Percentiles rank a stretch among this genome's conserved stretches.
These are phyloP conservation scores for Mortierella alpina DNA, from an alignment of 192 early-diverging fungal species.

Conservation along the genomic window DNA sequence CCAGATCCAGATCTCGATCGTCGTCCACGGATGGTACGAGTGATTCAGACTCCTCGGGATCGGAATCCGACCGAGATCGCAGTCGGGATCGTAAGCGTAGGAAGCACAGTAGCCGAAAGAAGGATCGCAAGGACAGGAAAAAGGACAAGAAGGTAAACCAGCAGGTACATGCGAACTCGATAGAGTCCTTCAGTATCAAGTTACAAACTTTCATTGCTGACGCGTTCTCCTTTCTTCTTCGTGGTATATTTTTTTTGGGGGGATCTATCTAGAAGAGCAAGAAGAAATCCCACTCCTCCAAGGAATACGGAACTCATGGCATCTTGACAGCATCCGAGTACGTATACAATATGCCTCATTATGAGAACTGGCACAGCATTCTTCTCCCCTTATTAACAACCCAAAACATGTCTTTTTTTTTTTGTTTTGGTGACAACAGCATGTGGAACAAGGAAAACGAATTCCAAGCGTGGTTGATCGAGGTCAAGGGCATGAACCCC, in stretches of 20 bases:
- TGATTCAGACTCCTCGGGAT: slow-evolving; percentile 35
- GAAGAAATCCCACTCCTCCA: slow-evolving; percentile 53
- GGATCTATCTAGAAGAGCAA: slow-evolving; percentile 36
- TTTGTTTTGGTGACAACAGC: slow-evolving; percentile 19
- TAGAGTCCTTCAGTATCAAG: not conserved
- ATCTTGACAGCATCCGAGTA: slow-evolving; percentile 67
- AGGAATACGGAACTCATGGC: slow-evolving; percentile 63
- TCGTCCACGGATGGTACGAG: slow-evolving; percentile 18
- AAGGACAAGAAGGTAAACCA: slow-evolving; percentile 58
- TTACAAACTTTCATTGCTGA: not conserved
- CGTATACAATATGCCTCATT: slow-evolving; percentile 3
- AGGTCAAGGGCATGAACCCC: slow-evolving; percentile 60
- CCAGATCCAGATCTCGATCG: slow-evolving; percentile 35
- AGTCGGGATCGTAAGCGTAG: slow-evolving; percentile 41
- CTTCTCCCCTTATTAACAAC: slow-evolving; percentile 2
- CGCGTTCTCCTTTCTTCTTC: not conserved
- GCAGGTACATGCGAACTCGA: slow-evolving; percentile 6
- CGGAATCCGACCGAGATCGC: slow-evolving; percentile 35
- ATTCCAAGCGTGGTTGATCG: slow-evolving; percentile 67
- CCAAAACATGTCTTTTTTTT: slow-evolving; percentile 46
- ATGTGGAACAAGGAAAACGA: slow-evolving; percentile 59
- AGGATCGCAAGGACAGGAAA: slow-evolving; percentile 56
- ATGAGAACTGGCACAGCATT: not conserved
- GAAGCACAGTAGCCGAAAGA: slow-evolving; percentile 44
- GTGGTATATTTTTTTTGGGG: too few relatives aligned